Percentiles rank a stretch among this genome's conserved stretches.
Conservation (phyloP, 257 asterid species). For the Nicotiana paniculata region DNA sequence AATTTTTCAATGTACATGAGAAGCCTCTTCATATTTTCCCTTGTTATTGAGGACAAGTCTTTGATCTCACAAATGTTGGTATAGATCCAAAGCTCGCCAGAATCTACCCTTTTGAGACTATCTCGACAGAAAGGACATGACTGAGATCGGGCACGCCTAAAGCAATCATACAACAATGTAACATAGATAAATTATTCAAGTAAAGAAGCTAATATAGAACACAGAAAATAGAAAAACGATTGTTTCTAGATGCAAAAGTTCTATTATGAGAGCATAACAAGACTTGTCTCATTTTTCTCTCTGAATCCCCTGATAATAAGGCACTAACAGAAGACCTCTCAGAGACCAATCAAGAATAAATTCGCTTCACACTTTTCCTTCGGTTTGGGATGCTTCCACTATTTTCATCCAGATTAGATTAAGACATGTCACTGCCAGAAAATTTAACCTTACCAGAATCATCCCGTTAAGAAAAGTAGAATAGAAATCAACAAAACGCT, state of each 20-base stretch:
- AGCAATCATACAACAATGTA: background rate
- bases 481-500: background rate
- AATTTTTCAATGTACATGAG: slow-evolving; percentile 50
- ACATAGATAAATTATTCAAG: background rate
- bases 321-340: background rate
- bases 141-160: slow-evolving; percentile 67
- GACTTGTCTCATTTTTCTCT: background rate
- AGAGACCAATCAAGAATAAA: background rate
- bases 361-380: background rate
- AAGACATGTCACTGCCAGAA: background rate
- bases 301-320: background rate
- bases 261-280: background rate
- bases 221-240: background rate
- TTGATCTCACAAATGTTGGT: slow-evolving; percentile 51
- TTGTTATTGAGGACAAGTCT: slow-evolving; percentile 41
- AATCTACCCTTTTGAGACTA: slow-evolving; percentile 55
- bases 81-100: slow-evolving; percentile 83
- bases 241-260: background rate
- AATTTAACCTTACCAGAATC: background rate
- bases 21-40: slow-evolving; percentile 62
- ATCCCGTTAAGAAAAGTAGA: background rate
- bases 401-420: background rate
- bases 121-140: slow-evolving; percentile 94
- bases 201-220: background rate
- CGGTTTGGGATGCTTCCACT: background rate